Conservation (phyloP, 805 yeast genomes). For the Ogataea degrootiae region DNA sequence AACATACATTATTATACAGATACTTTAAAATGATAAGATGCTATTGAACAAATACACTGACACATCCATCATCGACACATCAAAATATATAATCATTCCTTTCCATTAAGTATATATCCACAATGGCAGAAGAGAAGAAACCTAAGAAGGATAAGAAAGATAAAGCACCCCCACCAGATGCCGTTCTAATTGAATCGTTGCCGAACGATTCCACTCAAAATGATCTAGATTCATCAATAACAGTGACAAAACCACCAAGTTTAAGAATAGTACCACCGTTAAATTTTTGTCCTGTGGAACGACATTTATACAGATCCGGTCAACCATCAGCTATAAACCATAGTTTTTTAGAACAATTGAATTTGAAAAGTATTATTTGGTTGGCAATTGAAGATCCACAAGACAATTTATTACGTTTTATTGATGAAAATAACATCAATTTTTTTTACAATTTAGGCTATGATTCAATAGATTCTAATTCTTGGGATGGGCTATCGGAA, state of each 20-base stretch:
- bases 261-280: slow-evolving; percentile 84
- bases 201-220: slow-evolving; percentile 20
- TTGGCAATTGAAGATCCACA: slow-evolving; percentile 93
- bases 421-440: slow-evolving; percentile 64
- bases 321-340: slow-evolving; percentile 94
- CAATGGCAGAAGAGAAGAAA: background rate
- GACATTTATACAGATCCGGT: slow-evolving; percentile 81
- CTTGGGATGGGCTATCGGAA: slow-evolving; percentile 95
- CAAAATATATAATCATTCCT: too few species aligned
- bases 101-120: too few species aligned
- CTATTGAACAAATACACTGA: too few species aligned
- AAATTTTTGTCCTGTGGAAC: slow-evolving; percentile 93
- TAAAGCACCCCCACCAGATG: slow-evolving; percentile 15
- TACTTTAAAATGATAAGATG: too few species aligned
- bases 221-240: slow-evolving; percentile 16
- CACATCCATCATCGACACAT: too few species aligned
- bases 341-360: slow-evolving; percentile 70
- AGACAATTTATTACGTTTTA: slow-evolving; percentile 79
- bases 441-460: slow-evolving; percentile 79
- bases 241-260: slow-evolving; percentile 50
- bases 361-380: slow-evolving; percentile 84
- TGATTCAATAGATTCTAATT: slow-evolving; percentile 49
- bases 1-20: too few species aligned
- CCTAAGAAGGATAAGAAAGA: background rate
- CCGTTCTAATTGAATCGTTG: slow-evolving; percentile 22